A percentile compares a stretch with the other conserved stretches of the same genome.
These are phyloP conservation scores for Eucalyptus regnans DNA, from an alignment of 345 rosid genomes.

Conservation along the genomic window DNA sequence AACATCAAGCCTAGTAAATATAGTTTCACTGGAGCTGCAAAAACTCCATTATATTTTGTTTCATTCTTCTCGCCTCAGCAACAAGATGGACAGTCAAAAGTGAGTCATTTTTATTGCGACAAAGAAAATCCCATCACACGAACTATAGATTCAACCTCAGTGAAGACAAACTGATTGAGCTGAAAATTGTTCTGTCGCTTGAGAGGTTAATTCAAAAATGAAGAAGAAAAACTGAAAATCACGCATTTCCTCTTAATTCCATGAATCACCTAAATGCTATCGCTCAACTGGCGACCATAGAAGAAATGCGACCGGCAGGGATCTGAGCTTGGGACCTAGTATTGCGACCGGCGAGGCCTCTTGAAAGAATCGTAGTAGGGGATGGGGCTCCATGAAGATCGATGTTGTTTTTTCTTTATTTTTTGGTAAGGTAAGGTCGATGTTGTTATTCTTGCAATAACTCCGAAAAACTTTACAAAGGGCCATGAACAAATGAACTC, in stretches of 20 bases:
- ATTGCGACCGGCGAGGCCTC: neutral
- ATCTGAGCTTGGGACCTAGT: too few relatives aligned
- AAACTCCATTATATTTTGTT: neutral
- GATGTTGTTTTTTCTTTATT: constrained; percentile 10
- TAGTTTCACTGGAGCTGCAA: neutral
- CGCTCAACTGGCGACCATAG: neutral
- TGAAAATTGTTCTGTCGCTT: neutral
- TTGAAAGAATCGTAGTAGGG: neutral
- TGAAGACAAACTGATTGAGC: neutral
- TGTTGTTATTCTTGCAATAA: constrained; percentile 46
- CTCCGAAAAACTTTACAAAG: constrained; percentile 51
- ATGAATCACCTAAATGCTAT: neutral
- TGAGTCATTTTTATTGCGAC: neutral
- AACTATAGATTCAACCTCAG: neutral
- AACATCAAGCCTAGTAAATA: neutral
- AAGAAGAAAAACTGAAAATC: neutral
- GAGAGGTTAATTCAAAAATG: neutral
- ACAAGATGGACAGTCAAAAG: neutral
- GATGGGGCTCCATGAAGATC: constrained; percentile 14
- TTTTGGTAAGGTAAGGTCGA: constrained; percentile 11
- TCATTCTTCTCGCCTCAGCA: neutral
- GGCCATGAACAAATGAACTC: constrained; percentile 78
- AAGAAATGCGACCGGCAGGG: neutral
- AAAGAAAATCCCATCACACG: neutral
- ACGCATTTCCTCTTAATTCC: neutral